Conservation (phyloP, 1,284 basidiomycete species). For the Vanrija humicola region DNA sequence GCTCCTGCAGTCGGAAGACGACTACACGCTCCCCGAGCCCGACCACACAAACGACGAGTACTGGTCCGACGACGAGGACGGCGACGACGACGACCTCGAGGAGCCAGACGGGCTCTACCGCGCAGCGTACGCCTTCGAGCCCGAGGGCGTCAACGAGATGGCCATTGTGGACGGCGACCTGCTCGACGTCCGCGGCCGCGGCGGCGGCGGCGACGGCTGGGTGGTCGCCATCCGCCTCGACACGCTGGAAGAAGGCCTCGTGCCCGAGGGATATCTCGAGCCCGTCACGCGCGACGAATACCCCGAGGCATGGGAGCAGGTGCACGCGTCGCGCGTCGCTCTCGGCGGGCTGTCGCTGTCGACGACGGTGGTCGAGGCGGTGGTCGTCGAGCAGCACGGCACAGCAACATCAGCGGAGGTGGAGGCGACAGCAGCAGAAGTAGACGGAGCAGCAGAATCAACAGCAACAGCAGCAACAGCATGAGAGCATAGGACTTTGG, state of each 20-base stretch:
- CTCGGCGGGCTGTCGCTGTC: no score
- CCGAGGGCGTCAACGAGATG: constrained; percentile 45
- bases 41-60: constrained; percentile 12
- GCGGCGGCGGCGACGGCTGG: constrained; percentile 41
- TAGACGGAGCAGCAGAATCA: no score
- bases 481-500: no score
- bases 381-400: no score
- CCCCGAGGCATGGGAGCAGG: constrained; percentile 11
- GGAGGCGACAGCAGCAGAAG: no score
- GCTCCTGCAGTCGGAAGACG: not conserved
- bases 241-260: constrained; percentile 34
- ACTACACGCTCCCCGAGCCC: constrained; percentile 7
- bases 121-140: constrained; percentile 41
- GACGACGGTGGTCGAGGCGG: no score
- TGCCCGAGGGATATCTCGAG: constrained; percentile 46
- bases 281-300: constrained; percentile 18
- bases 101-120: constrained; percentile 42
- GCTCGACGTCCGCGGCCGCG: constrained; percentile 41
- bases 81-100: constrained; percentile 25
- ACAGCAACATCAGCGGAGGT: no score
- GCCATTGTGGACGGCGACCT: constrained; percentile 39
- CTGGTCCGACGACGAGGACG: constrained; percentile 13
- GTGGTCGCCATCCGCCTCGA: constrained; percentile 41
- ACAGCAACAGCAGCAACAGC: no score
- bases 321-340: not conserved